Conservation (phyloP, 441 rosid species). For the Iberis amara region DNA sequence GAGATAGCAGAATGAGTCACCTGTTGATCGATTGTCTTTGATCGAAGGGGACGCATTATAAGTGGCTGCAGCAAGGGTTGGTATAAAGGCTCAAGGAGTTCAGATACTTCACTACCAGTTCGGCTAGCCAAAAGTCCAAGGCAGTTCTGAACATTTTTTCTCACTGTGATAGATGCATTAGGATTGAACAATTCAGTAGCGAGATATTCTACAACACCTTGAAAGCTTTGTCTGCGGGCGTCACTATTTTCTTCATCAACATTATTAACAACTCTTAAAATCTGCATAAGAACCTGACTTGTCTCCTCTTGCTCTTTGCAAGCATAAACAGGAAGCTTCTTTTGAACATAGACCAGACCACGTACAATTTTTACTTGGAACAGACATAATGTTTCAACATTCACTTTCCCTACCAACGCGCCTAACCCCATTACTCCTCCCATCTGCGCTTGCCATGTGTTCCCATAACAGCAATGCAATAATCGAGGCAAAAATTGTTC, state of each 20-base stretch:
- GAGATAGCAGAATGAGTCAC: constrained; percentile 38
- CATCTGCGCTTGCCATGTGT: constrained; percentile 97
- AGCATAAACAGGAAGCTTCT: constrained; percentile 88
- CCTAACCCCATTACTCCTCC: constrained; percentile 99
- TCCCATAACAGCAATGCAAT: constrained; percentile 94
- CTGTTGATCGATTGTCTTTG: constrained; percentile 97
- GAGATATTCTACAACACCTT: constrained; percentile 84
- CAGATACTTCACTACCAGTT: constrained; percentile 97
- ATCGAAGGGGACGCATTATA: constrained; percentile 73
- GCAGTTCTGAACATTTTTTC: constrained; percentile 95
- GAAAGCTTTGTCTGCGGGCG: constrained; percentile 80
- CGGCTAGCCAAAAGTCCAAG: constrained; percentile 94
- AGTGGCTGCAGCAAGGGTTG: constrained; percentile 94
- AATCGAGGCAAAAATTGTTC: constrained; percentile 97
- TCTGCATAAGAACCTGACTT: constrained; percentile 95
- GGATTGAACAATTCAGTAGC: constrained; percentile 92
- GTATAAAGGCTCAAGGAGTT: constrained; percentile 87
- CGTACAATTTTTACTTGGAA: constrained; percentile 87
- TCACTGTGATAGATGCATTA: constrained; percentile 74
- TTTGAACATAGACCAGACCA: constrained; percentile 85
- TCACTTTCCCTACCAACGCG: constrained; percentile 93
- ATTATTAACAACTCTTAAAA: constrained; percentile 94
- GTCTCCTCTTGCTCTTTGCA: constrained; percentile 97
- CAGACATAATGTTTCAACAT: constrained; percentile 81
- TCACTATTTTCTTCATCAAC: constrained; percentile 95